A percentile compares a stretch with the other conserved stretches of the same genome.
Evolutionary conservation across 257 asterid genomes (phyloP).

Genomic region (Primulina eburnea): DNA sequence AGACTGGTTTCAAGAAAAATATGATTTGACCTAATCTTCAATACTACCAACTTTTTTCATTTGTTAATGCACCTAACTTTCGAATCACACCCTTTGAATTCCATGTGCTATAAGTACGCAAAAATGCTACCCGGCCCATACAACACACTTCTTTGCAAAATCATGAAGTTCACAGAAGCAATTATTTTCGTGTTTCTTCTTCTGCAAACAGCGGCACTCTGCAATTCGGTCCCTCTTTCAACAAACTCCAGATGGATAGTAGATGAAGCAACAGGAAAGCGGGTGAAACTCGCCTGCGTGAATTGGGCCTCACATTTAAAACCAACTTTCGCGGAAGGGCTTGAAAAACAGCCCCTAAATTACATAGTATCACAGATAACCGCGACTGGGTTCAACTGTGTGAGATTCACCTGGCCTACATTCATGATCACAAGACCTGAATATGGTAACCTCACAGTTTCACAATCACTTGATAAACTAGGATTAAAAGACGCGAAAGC

Average conservation of each 20-base stretch:
- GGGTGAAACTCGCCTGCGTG: conserved; percentile 61
- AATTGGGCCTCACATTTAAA: conserved; percentile 60
- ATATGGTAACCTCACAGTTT: conserved; percentile 39
- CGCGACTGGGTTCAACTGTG: conserved; percentile 61
- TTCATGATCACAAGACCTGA: conserved; percentile 55
- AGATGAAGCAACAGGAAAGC: conserved; percentile 30
- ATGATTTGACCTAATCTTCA: no score
- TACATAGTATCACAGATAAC: conserved; percentile 26
- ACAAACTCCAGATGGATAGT: conserved; percentile 64
- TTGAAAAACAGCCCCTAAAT: conserved; percentile 47
- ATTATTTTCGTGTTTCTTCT: conserved; percentile 17
- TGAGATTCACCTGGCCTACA: conserved; percentile 69
- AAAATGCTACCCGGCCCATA: no score
- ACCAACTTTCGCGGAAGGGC: conserved; percentile 65
- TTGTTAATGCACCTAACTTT: no score
- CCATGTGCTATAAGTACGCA: no score
- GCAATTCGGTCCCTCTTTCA: conserved; percentile 40
- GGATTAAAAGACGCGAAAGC: conserved; percentile 39
- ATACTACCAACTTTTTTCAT: no score
- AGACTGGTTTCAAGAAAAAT: no score
- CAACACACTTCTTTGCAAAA: no score
- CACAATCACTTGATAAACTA: conserved; percentile 34
- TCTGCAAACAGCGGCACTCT: conserved; percentile 15
- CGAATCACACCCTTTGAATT: no score
- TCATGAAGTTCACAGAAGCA: not conserved